phyloP scores from a whole-genome alignment of 1,284 basidiomycete species.

The Xerocomus amazonicus region DNA sequence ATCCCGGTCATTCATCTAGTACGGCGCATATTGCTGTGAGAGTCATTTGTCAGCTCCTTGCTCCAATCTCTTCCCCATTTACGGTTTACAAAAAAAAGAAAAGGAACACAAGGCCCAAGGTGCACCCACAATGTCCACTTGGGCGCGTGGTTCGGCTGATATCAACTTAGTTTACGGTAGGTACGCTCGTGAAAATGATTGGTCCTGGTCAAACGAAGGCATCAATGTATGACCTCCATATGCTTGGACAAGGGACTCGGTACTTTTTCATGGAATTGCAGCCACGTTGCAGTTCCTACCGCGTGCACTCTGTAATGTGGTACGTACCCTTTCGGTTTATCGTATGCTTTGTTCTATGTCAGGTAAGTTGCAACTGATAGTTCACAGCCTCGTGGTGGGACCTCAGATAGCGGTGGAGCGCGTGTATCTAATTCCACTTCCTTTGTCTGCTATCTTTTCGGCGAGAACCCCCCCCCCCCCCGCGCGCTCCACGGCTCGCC shows the following conservation, averaged over 20 bases:
- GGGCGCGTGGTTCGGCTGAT: neutral
- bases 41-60: conserved; percentile 1
- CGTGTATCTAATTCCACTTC: neutral
- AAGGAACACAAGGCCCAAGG: neutral
- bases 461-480: neutral
- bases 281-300: conserved; percentile 9
- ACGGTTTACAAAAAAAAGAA: conserved; percentile 2
- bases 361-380: neutral
- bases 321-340: neutral
- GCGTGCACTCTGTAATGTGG: conserved; percentile 2
- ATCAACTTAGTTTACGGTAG: conserved; percentile 3
- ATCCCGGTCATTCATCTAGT: neutral
- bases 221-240: neutral
- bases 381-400: conserved; percentile 3
- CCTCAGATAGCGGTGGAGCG: conserved; percentile 8
- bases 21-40: neutral
- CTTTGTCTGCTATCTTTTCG: neutral
- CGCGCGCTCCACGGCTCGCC: neutral
- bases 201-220: neutral
- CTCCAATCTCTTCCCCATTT: conserved; percentile 2
- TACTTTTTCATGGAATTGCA: conserved; percentile 1
- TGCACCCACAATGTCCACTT: conserved; percentile 7
- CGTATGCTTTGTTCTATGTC: conserved; percentile 4
- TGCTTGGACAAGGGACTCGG: neutral
- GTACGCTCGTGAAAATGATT: conserved; percentile 10